Base-by-base conservation (phyloP, 2,329 filamentous ascomycete genomes). In the Apiospora marii region DNA sequence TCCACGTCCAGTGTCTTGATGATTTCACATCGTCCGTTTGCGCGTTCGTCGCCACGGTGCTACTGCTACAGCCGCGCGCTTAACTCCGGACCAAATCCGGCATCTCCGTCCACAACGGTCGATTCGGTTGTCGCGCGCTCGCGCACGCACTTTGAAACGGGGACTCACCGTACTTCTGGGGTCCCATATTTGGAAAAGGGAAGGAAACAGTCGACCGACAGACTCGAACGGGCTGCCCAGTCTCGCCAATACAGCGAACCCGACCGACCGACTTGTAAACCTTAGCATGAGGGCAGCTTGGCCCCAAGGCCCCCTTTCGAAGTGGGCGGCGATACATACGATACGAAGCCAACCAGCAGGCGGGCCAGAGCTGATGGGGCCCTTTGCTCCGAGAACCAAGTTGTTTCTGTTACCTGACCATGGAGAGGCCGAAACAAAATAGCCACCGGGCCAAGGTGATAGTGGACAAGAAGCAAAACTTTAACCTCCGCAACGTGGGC, bases 31-130 rank as follows among this genome's bases (percentile, higher is more conserved):
- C 10, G 46, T n/a, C 10, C 34, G 53, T 37, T 3, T 41, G 19
- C n/a, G 22, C 30, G 58, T 30, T 30, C 27, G 27, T 30, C 27
- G 27, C 27, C 27, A 30, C 41, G 58, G 58, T 22, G 34, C 37
- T 64, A 41, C 16, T 16, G 34, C 58, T 41, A 64, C 58, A 64
- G 19, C 58, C 58, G 58, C 58, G 58, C 58, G 58, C 58, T 64
- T 64, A 64, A 41, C 58, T 64, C 58, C 58, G 34, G 58, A 19
- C 58, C 58, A 64, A 64, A 64, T 64, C 34, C 34, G 58, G 53
- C 58, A 64, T 10, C 58, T 64, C 58, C 58, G 58, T 8, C 30
- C n/a, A 64, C 30, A 64, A 64, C 24, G n/a, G 30, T n/a, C 53
- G 30, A 37, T 19, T 64, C 22, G 34, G 34, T 10, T n/a, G 22